Percentiles rank a stretch among this genome's conserved stretches.
phyloP scores from a whole-genome alignment of 2,329 filamentous ascomycete genomes.

The Fusarium compactum region DNA sequence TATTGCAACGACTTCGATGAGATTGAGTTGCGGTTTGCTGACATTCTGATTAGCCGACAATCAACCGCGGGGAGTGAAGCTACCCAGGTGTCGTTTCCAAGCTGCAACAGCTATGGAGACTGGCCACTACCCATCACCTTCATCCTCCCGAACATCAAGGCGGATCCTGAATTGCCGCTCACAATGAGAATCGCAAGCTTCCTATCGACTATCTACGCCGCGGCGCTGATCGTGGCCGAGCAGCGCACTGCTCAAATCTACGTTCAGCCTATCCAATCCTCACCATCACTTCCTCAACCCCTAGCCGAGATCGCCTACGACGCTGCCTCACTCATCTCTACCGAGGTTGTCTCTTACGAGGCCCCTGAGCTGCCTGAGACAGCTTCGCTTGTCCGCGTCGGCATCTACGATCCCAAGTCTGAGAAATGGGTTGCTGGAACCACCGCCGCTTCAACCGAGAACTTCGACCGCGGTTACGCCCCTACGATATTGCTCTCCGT shows the following conservation, averaged over 20 bases:
- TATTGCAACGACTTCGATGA: neutral
- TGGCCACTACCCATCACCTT: conserved; percentile 5
- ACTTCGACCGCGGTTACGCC: conserved; percentile 71
- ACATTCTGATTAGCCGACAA: conserved; percentile 36
- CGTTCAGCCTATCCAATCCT: conserved; percentile 62
- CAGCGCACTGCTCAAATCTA: conserved; percentile 64
- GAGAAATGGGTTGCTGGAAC: conserved; percentile 66
- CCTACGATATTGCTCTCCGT: conserved; percentile 68
- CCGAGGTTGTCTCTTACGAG: conserved; percentile 66
- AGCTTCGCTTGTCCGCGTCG: conserved; percentile 66
- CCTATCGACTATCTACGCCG: conserved; percentile 58
- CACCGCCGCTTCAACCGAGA: conserved; percentile 66
- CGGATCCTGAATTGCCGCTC: neutral
- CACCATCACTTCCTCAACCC: conserved; percentile 51
- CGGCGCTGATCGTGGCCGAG: conserved; percentile 55
- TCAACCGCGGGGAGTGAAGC: conserved; percentile 32
- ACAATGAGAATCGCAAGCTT: conserved; percentile 59
- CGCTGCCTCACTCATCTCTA: conserved; percentile 55
- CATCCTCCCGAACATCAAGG: conserved; percentile 1
- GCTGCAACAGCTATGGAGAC: conserved; percentile 16
- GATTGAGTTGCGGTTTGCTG: neutral
- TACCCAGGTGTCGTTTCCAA: conserved; percentile 40
- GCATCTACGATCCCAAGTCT: conserved; percentile 64
- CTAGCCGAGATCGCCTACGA: conserved; percentile 71
- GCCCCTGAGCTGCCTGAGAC: conserved; percentile 64